Base-by-base conservation (phyloP, 192 early-diverging fungal species). In the Rhizophlyctis rosea region DNA sequence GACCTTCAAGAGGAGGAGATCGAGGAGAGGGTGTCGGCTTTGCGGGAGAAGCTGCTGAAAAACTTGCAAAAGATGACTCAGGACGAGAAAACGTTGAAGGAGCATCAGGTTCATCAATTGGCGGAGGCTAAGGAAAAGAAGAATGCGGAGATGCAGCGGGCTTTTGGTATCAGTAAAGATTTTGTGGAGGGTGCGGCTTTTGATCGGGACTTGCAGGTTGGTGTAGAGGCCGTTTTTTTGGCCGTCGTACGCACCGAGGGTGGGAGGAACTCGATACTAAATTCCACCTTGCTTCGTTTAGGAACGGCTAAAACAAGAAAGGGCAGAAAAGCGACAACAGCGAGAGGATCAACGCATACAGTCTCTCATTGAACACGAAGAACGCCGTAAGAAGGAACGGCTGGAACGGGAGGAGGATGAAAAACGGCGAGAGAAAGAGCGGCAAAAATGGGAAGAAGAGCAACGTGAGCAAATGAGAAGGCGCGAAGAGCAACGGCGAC, bases 151-250 rank as follows among this genome's bases (percentile, higher is more conserved):
- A 62, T 91, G 65, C 82, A 79, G 33, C 63, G 52, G 0, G 93
- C 91, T 1, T 67, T 96, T 50, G 81, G 87, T 13, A 89, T 96
- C 32, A 36, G 72, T 5, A 63, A 69, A 0, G 77, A 76, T 1
- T 75, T 82, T 74, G 79, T 84, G 0, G 86, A 91, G 56, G 91
- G 92, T 21, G 81, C 81, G 23, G 85, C 91, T 7, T 94, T 94
- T 76, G 82, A 91, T 65, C 65, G 74, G 44, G 89, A 90, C 23
- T 69, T 89, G 51, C 87, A 87, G 64, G 81, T 81, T 63, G 49
- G 60, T 59, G 39, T 52, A 34, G 48, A n/a, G n/a, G n/a, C n/a
- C n/a, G n/a, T n/a, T n/a, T n/a, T n/a, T n/a, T n/a, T n/a, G n/a
- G n/a, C n/a, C n/a, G 14, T 4, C 47, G 33, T 16, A 48, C 28